Base-by-base conservation (phyloP, 495 filamentous ascomycete genomes). In the Sphaerosporella brunnea region DNA sequence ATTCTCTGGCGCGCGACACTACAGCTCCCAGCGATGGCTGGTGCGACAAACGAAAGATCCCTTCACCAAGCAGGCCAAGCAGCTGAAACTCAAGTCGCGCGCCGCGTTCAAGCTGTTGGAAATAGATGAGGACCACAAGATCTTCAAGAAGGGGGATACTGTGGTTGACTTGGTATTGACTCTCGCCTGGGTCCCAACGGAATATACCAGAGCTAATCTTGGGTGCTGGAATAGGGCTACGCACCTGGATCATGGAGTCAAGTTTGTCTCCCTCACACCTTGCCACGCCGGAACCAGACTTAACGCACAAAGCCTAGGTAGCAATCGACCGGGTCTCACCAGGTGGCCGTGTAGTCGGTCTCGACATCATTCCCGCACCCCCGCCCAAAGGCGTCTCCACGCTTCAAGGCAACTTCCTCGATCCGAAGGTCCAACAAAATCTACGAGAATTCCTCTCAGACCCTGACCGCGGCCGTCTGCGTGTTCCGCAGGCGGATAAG, bases 211-310 rank as follows among this genome's bases (percentile, higher is more conserved):
- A 19, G 19, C 43, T 53, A 44, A 49, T 13, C 26, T 25, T 3
- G 34, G 42, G 47, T 52, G 30, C 34, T 45, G 5, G 36, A 25
- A 5, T 55, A 87, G 83, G 90, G 90, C 21, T 97, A 82, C 66
- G 90, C 90, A 3, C 90, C 90, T 13, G 90, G 92, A 0, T 79
- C 75, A 18, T 97, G 90, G 90, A 93, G 84, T 30, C 86, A 97
- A 66, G 80, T 84, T 63, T 39, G 26, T 53, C 45, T 41, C 11
- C 25, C 37, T 23, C 30, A 25, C 38, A 26, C 20, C 11, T 46
- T 3, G 46, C 43, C 11, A 5, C 35, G 8, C 35, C 4, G 35
- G 7, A 9, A 9, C 35, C 8, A 9, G 15, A 37, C 35, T 18
- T 11, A 4, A 9, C 7, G 4, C 7, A 15, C 4, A 37, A 40